Evolutionary conservation across 768 basidiomycete genomes (phyloP).

Genomic region (Cytidiella melzeri): DNA sequence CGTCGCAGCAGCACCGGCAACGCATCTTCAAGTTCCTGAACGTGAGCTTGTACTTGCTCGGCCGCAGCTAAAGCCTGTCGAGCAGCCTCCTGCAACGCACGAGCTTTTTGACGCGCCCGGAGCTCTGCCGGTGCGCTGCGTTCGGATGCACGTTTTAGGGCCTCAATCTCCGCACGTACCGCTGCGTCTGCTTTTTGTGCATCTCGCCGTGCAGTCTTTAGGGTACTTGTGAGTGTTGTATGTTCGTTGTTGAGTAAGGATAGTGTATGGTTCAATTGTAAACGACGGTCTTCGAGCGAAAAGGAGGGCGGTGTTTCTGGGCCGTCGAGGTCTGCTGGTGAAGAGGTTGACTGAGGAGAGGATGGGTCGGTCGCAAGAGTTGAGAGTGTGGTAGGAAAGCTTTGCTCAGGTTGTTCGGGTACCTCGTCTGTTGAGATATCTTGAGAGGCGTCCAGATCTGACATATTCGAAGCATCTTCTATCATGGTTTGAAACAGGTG

Average conservation of each 20-base stretch:
- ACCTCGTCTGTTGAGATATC: background rate
- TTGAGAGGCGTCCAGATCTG: constrained; percentile 10
- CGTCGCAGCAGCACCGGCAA: constrained; percentile 35
- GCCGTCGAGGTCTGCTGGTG: background rate
- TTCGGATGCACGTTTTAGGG: constrained; percentile 76
- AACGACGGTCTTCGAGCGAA: constrained; percentile 61
- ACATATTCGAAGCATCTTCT: too few species aligned
- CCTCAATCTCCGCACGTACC: constrained; percentile 79
- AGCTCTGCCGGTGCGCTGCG: constrained; percentile 69
- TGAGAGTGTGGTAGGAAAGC: background rate
- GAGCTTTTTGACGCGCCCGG: constrained; percentile 78
- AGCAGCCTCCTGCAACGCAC: constrained; percentile 84
- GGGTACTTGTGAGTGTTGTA: constrained; percentile 54
- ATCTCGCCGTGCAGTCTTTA: constrained; percentile 77
- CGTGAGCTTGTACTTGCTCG: constrained; percentile 36
- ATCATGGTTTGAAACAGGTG: too few species aligned
- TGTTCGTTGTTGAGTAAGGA: constrained; percentile 58
- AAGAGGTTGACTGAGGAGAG: background rate
- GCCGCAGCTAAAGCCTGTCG: constrained; percentile 58
- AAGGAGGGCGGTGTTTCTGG: constrained; percentile 27
- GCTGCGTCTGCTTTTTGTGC: constrained; percentile 79
- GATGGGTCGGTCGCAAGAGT: background rate
- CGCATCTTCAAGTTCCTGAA: constrained; percentile 32
- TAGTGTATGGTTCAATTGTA: constrained; percentile 64
- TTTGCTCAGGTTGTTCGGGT: background rate